phyloP scores from a whole-genome alignment of 2,329 filamentous ascomycete genomes.

The Bipolaris oryzae region DNA sequence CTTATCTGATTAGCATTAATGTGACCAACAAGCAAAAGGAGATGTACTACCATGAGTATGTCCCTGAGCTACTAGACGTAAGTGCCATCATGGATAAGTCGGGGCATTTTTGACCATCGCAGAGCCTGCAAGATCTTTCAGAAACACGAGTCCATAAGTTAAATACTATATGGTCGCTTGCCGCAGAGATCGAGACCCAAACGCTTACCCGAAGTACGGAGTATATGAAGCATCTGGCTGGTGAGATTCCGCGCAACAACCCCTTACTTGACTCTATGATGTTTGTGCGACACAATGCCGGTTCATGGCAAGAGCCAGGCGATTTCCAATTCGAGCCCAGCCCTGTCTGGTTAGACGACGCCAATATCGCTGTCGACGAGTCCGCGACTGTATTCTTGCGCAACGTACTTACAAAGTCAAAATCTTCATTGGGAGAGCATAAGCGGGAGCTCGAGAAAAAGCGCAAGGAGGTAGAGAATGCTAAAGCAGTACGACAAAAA shows the following conservation, averaged over 20 bases:
- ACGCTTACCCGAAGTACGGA: constrained; percentile 76
- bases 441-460: constrained; percentile 85
- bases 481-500: constrained; percentile 74
- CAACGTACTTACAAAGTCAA: constrained; percentile 90
- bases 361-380: constrained; percentile 83
- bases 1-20: constrained; percentile 95
- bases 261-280: constrained; percentile 94
- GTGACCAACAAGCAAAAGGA: constrained; percentile 98
- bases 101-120: constrained; percentile 14
- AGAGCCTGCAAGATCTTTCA: constrained; percentile 84
- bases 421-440: constrained; percentile 78
- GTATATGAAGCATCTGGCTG: constrained; percentile 72
- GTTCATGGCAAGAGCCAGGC: constrained; percentile 78
- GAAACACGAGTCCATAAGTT: constrained; percentile 85
- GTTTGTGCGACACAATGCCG: constrained; percentile 93
- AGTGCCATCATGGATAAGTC: constrained; percentile 12
- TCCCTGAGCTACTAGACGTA: constrained; percentile 91
- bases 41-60: constrained; percentile 94
- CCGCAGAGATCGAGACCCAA: constrained; percentile 78
- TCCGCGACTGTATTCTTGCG: constrained; percentile 86
- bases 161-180: constrained; percentile 84
- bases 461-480: constrained; percentile 78
- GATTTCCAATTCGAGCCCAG: constrained; percentile 92
- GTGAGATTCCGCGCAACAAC: constrained; percentile 85
- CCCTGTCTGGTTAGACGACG: constrained; percentile 96